Conservation (phyloP, 495 filamentous ascomycete species). For the Trichoderma virens region DNA sequence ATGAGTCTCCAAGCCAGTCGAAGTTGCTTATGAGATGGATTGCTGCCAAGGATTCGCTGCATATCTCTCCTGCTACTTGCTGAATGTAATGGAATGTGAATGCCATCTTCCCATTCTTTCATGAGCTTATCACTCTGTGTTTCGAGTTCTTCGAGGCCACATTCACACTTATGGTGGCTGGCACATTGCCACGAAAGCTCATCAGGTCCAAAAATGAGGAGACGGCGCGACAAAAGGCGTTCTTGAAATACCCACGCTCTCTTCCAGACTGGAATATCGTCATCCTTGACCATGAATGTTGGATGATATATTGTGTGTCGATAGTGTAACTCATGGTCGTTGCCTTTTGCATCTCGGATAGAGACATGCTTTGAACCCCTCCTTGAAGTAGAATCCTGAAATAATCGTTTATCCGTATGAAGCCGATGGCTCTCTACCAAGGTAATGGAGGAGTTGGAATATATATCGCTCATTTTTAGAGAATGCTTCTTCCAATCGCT, state of each 20-base stretch:
- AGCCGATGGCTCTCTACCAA: constrained; percentile 9
- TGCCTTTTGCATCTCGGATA: neutral
- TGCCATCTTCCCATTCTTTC: neutral
- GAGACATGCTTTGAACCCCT: neutral
- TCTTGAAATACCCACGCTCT: constrained; percentile 32
- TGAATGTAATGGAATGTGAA: neutral
- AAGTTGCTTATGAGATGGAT: neutral
- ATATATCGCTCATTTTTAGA: constrained; percentile 22
- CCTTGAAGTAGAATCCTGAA: neutral
- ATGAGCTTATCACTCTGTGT: neutral
- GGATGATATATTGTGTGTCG: constrained; percentile 17
- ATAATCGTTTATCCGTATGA: neutral
- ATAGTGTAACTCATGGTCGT: constrained; percentile 12
- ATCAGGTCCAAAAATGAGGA: constrained; percentile 20
- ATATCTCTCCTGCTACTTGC: neutral
- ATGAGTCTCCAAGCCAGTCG: neutral
- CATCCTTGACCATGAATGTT: constrained; percentile 15
- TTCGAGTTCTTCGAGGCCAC: constrained; percentile 4
- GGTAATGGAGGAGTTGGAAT: constrained; percentile 18
- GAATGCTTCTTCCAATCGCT: constrained; percentile 23
- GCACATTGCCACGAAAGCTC: constrained; percentile 29
- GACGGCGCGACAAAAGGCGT: constrained; percentile 22
- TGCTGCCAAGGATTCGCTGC: neutral
- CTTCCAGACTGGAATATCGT: constrained; percentile 14
- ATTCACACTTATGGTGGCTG: constrained; percentile 22